Evolutionary conservation across 2,329 filamentous ascomycete genomes (phyloP), one percentile per base, ranked within the genome.

Genomic region (Pyricularia sp.): DNA sequence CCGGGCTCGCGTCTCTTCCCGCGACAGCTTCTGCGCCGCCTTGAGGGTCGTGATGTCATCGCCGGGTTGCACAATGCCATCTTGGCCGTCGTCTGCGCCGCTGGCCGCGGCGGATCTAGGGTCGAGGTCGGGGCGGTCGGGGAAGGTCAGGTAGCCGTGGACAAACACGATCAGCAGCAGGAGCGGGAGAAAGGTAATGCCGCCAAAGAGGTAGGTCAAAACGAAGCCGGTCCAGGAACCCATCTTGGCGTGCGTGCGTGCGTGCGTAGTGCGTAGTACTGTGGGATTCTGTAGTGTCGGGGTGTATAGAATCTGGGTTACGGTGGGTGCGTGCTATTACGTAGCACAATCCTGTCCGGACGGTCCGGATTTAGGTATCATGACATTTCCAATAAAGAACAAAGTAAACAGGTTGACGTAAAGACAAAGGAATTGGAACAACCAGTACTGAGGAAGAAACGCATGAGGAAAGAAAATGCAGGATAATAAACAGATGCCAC

Each of bases 101-200:
- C n/a, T 17, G 36, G 64, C 26, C n/a, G 63, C 61, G 12, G 71
- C 74, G 58, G 74, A 69, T 64, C 69, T 68, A 9, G 77, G 69
- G 61, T 76, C 74, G 71, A 77, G 74, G 73, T 83, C 81, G 69
- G 82, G 74, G 73, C 81, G 81, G 73, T 81, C 74, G 64, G 91
- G 91, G 68, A 92, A 84, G 14, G 88, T 88, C 69, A 90, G 80
- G 81, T 93, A 89, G 72, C 87, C 87, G 77, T 93, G 87, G 42
- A 88, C 76, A 68, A 94, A 76, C 69, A 92, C 74, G 65, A 85
- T 78, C 64, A 81, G 76, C 68, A 94, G 71, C 70, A 93, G 74
- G 3, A 97, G 82, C 33, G 94, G 94, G 70, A 97, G 77, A 77
- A 97, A 94, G 69, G 94, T 97, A 76, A 97, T 78, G 75, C 94